These are phyloP conservation scores for Hypomontagnella submonticulosa DNA, from an alignment of 495 filamentous ascomycete genomes.

Conservation along the genomic window DNA sequence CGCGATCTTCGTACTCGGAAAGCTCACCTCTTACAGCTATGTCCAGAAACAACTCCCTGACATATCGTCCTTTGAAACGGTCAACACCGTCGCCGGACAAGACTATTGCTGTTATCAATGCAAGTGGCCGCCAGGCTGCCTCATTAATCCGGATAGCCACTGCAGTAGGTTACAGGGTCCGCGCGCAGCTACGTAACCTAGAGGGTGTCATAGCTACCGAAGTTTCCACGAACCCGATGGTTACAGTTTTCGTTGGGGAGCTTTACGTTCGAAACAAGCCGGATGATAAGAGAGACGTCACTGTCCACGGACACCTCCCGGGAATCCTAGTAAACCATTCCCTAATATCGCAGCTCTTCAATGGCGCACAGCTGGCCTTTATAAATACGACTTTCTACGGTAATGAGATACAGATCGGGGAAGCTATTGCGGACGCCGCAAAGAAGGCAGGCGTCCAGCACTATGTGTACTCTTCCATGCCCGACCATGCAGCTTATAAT, in stretches of 20 bases:
- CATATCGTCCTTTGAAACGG: constrained; percentile 63
- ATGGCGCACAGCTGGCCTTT: constrained; percentile 86
- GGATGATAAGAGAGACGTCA: constrained; percentile 56
- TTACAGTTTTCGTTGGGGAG: constrained; percentile 82
- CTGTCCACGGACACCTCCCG: constrained; percentile 54
- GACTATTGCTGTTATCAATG: constrained; percentile 92
- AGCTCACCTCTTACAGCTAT: constrained; percentile 56
- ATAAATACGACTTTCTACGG: constrained; percentile 99
- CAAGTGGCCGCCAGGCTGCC: constrained; percentile 90
- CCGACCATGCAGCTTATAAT: constrained; percentile 83
- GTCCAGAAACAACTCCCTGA: constrained; percentile 61
- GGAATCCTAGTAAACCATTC: constrained; percentile 64
- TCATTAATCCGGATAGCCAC: constrained; percentile 92
- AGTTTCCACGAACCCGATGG: constrained; percentile 81
- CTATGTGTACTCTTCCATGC: constrained; percentile 97
- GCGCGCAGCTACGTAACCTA: constrained; percentile 85
- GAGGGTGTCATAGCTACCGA: constrained; percentile 86
- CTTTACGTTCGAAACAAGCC: constrained; percentile 72
- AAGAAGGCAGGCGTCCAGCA: constrained; percentile 86
- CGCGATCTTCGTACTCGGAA: constrained; percentile 64
- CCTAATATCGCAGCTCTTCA: constrained; percentile 82
- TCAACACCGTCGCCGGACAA: constrained; percentile 68
- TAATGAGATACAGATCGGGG: constrained; percentile 89
- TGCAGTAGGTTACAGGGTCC: constrained; percentile 89
- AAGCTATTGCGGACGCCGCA: constrained; percentile 87